Evolutionary conservation across 2,329 filamentous ascomycete species (phyloP), one percentile per base, ranked within the genome.

Genomic region (Pseudocercospora vitis): DNA sequence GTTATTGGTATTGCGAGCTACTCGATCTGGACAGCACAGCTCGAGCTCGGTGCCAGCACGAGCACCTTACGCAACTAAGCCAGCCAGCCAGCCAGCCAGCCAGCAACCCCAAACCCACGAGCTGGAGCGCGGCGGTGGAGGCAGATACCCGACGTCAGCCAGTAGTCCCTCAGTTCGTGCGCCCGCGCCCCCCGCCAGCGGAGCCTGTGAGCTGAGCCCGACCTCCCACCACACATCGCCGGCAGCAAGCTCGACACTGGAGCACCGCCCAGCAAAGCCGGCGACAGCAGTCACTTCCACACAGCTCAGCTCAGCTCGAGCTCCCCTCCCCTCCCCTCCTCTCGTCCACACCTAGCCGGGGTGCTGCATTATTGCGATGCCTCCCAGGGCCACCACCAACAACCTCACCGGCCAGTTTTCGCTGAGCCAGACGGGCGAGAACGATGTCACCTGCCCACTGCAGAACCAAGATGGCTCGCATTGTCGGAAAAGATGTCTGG

Each of bases 401-500:
- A 37, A 50, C 19, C 47, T 55, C 14, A 55, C 52, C 32, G 44
- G 33, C 24, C 52, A 55, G n/a, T 96, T 96, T 74, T 91, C 90
- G 63, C 88, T 95, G 24, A 31, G 24, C 68, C 89, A 89, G 67
- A 90, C 96, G 79, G 83, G 87, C 73, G 92, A 89, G 74, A 95
- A 95, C 74, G 92, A 97, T 76, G 94, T 99, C 70, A 89, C 96
- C 69, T 99, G 94, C 76, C 94, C 94, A 64, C 79, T 99, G 74
- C 86, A 85, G 70, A 96, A 96, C 72, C 91, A 96, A 70, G 94
- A 99, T 83, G 89, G 90, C 72, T 96, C 91, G 64, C 90, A 87
- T 77, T 99, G 94, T 79, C 87, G 92, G 73, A 99, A 99, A 80
- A 84, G 92, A 79, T 99, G 94, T 78, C 86, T 95, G 70, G 94